These are phyloP conservation scores for Arachnomyces sp. DNA, from an alignment of 2,329 filamentous ascomycete genomes.

Conservation along the genomic window DNA sequence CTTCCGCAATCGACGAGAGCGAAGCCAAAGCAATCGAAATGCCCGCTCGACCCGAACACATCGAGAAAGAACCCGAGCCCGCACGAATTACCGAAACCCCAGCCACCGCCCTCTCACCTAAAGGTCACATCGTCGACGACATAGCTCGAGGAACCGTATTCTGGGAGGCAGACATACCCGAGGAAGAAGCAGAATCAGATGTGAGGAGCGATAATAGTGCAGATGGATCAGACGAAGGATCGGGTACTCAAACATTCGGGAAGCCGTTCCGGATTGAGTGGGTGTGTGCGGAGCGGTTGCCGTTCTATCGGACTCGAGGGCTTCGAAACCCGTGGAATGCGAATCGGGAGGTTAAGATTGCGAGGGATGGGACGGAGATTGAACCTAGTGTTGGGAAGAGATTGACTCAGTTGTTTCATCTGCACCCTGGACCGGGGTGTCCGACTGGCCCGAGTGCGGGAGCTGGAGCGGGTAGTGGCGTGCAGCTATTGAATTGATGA, in stretches of 20 bases:
- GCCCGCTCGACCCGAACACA: slow-evolving; percentile 53
- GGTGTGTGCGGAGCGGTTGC: slow-evolving; percentile 72
- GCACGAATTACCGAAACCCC: slow-evolving; percentile 73
- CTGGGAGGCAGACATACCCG: slow-evolving; percentile 72
- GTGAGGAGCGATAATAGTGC: slow-evolving; percentile 34
- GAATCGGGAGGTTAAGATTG: slow-evolving; percentile 92
- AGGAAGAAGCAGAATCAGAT: slow-evolving; percentile 33
- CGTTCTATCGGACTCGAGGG: slow-evolving; percentile 81
- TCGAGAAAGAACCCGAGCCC: slow-evolving; percentile 53
- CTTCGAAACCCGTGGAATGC: slow-evolving; percentile 91
- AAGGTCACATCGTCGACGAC: slow-evolving; percentile 83
- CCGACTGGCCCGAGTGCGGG: neutral
- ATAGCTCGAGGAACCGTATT: slow-evolving; percentile 92
- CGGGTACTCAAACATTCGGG: slow-evolving; percentile 63
- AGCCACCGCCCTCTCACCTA: slow-evolving; percentile 67
- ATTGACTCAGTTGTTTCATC: slow-evolving; percentile 70
- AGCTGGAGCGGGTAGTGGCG: neutral
- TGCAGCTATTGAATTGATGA: neutral
- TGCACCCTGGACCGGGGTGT: slow-evolving; percentile 19
- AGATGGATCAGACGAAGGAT: slow-evolving; percentile 41
- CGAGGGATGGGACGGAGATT: slow-evolving; percentile 85
- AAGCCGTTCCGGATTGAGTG: slow-evolving; percentile 89
- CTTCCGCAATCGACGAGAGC: slow-evolving; percentile 72
- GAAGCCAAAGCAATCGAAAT: slow-evolving; percentile 61
- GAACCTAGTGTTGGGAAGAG: slow-evolving; percentile 72